Base-by-base conservation (phyloP, 2,329 filamentous ascomycete genomes). In the Pseudocercospora vitis region DNA sequence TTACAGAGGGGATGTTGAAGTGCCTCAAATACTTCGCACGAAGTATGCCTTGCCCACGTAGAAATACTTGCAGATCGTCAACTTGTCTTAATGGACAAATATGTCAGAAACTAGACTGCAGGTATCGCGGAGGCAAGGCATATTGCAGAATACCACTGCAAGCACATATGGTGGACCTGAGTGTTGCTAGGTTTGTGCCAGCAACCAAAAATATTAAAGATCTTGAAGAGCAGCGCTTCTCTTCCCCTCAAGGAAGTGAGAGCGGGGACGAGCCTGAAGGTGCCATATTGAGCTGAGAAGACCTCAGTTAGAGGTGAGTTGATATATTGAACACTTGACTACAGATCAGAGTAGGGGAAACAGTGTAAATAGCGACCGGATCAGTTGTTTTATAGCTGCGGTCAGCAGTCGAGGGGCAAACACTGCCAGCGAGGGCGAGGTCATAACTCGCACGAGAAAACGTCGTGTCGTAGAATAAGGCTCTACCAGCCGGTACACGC, bases 31-130 rank as follows among this genome's bases (percentile, higher is more conserved):
- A 73, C 47, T 71, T 79, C n/a, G 67, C 76, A 1, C 73, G 73
- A 21, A 70, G 71, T 39, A 71, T 68, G 21, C 71, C 74, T 0
- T 81, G 79, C 58, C 61, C 69, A 1, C 57, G 63, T 2, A 73
- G 70, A 18, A 68, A 71, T 2, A 60, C 48, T 0, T 81, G 79
- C 55, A 73, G 78, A 7, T 63, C 65, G 3, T 55, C 65, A 0
- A 69, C 73, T 24, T 81, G 79, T 61, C 68, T 71, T 29, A 66
- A 73, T 33, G 79, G 78, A 0, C 79, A 81, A 55, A 55, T 74
- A 2, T 76, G 74, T 56, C 73, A 73, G 53, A 70, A 65, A 24
- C 56, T 54, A 1, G 61, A 65, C n/a, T 70, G 68, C 55, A 56
- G 37, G 16, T 33, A 56, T 8, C 56, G 64, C 5, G 65, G 62